These are phyloP conservation scores for Cinchona pubescens DNA, from an alignment of 257 asterid genomes.

Conservation along the genomic window DNA sequence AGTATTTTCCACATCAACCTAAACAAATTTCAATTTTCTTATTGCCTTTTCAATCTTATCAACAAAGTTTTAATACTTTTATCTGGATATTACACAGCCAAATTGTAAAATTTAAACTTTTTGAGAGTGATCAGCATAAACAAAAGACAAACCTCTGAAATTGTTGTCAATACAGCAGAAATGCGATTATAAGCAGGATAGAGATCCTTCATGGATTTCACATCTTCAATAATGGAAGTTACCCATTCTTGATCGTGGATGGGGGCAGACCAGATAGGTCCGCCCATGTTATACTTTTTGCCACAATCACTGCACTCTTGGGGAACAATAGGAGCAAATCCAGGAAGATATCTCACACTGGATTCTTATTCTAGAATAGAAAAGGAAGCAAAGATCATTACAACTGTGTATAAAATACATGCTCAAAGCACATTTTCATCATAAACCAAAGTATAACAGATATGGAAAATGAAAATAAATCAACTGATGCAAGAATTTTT, in stretches of 20 bases:
- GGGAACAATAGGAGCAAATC: slow-evolving; percentile 84
- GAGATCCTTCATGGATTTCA: slow-evolving; percentile 54
- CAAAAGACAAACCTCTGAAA: slow-evolving; percentile 68
- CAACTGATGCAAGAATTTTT: background rate
- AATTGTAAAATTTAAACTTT: background rate
- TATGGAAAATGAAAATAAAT: background rate
- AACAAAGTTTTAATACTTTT: background rate
- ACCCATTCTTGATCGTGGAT: slow-evolving; percentile 97
- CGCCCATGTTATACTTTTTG: slow-evolving; percentile 94
- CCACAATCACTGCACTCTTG: slow-evolving; percentile 95
- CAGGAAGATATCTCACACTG: slow-evolving; percentile 82
- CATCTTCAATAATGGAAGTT: slow-evolving; percentile 63
- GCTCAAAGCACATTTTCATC: background rate
- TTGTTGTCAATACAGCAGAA: slow-evolving; percentile 81
- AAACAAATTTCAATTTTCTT: background rate
- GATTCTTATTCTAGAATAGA: slow-evolving; percentile 52
- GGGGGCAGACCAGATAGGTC: slow-evolving; percentile 98
- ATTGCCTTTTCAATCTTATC: background rate
- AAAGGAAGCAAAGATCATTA: background rate
- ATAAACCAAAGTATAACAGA: background rate
- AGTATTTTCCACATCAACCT: background rate
- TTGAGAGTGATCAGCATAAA: slow-evolving; percentile 1
- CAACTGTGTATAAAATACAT: background rate
- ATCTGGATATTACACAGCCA: background rate
- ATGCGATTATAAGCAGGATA: slow-evolving; percentile 87